Evolutionary conservation across 306 rosid genomes (phyloP).

Genomic region (Rosa chinensis): DNA sequence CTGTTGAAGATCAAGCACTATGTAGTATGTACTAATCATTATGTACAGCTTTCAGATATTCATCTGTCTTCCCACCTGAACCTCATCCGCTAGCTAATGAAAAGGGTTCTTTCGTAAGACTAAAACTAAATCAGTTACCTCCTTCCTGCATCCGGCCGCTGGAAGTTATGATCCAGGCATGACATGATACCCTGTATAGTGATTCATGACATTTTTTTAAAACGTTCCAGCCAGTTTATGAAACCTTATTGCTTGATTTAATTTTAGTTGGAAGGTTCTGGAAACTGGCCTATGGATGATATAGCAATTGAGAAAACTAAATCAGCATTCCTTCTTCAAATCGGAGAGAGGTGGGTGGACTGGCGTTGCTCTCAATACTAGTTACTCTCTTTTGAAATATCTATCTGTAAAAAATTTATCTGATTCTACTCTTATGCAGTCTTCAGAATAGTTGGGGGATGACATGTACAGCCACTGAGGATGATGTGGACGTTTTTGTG

Average conservation of each 20-base stretch:
- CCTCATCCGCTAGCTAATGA: slow-evolving; percentile 80
- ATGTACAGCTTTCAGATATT: slow-evolving; percentile 78
- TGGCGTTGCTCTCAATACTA: slow-evolving; percentile 14
- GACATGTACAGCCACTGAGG: slow-evolving; percentile 73
- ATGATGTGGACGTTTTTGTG: slow-evolving; percentile 66
- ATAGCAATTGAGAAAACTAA: slow-evolving; percentile 82
- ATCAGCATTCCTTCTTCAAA: slow-evolving; percentile 85
- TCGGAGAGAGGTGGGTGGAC: slow-evolving; percentile 72
- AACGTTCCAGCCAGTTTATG: slow-evolving; percentile 23
- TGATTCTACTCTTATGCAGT: slow-evolving; percentile 55
- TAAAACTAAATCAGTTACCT: slow-evolving; percentile 39
- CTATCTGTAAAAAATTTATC: slow-evolving; percentile 14
- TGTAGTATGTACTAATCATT: slow-evolving; percentile 26
- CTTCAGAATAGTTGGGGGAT: slow-evolving; percentile 76
- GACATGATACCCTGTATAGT: slow-evolving; percentile 20
- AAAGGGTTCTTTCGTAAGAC: slow-evolving; percentile 42
- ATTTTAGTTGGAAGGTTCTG: slow-evolving; percentile 91
- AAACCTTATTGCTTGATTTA: slow-evolving; percentile 22
- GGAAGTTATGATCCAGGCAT: slow-evolving; percentile 95
- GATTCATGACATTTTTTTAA: slow-evolving; percentile 5
- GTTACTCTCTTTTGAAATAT: slow-evolving; percentile 13
- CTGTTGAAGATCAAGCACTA: neutral
- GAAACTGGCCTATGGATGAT: slow-evolving; percentile 98
- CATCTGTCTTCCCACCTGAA: slow-evolving; percentile 92
- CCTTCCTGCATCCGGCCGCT: slow-evolving; percentile 83